Base-by-base conservation (phyloP, 129 eudicot species). In the Tagetes erecta region DNA sequence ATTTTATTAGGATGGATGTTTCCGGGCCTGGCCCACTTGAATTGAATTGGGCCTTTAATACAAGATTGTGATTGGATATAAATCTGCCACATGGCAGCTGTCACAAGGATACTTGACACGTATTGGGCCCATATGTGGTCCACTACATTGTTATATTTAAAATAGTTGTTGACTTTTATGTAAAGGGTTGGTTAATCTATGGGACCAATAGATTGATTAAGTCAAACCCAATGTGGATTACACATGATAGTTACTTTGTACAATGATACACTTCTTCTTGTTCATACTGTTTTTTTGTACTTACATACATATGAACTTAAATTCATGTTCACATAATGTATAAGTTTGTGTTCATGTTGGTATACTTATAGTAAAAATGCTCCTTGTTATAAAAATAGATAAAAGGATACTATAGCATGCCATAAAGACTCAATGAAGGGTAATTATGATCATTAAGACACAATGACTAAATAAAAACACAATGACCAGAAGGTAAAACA, bases 1-100 rank as follows among this genome's bases (percentile, higher is more conserved):
- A 76, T 68, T 76, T 68, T 76, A 68, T 76, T 76, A 76, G 73
- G 80, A 36, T 76, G 62, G 68, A 68, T 45, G 49, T 44, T 68
- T 62, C 69, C 42, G 63, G 69, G 80, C 75, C 60, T 76, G 75
- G 80, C 2, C 80, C 75, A 76, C 69, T 6, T 44, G 50, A 56
- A 44, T 55, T 68, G 8, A 76, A 42, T 55, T 68, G 80, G 80
- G 80, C 80, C 56, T 76, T 76, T 0, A 76, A 67, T 76, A 58
- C 74, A 76, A 76, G 74, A 41, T 45, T 33, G 3, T 57, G 80
- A 68, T 76, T 76, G 80, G 75, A 56, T 20, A 14, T 8, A 55
- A 57, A 67, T 13, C 40, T 8, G 80, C 44, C 80, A 76, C 47
- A 8, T 76, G 80, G 80, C 80, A 20, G 38, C 35, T n/a, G 59